Percentiles rank a stretch among this genome's conserved stretches.
Conservation (phyloP, 176 grass and related monocot species). For the Avena eriantha region DNA sequence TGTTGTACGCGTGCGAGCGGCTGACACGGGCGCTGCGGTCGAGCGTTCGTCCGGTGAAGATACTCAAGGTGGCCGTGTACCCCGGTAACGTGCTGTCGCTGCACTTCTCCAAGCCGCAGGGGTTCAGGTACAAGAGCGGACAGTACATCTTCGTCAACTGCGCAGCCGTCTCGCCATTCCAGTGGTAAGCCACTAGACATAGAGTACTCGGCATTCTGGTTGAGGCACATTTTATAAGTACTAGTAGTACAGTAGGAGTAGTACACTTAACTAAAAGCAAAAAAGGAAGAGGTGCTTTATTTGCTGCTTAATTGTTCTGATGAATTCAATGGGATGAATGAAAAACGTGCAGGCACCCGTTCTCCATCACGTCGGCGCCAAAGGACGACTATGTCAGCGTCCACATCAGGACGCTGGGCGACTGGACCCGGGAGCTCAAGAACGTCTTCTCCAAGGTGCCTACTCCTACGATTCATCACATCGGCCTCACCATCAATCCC, state of each 20-base stretch:
- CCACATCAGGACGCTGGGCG: slow-evolving; percentile 87
- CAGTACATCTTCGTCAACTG: slow-evolving; percentile 99
- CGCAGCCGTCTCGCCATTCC: slow-evolving; percentile 88
- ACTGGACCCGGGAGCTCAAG: slow-evolving; percentile 96
- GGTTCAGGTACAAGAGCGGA: slow-evolving; percentile 78
- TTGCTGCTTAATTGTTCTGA: not conserved
- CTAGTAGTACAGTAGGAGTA: too few species aligned
- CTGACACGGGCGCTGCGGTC: slow-evolving; percentile 68
- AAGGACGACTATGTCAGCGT: slow-evolving; percentile 87
- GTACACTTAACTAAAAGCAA: too few species aligned
- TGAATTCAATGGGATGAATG: not conserved
- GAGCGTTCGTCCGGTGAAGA: slow-evolving; percentile 81
- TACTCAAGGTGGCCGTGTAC: slow-evolving; percentile 88
- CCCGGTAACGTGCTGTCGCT: slow-evolving; percentile 77
- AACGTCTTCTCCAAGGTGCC: slow-evolving; percentile 77
- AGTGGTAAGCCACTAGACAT: slow-evolving; percentile 49
- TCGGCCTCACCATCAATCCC: not conserved
- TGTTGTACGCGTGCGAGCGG: slow-evolving; percentile 70
- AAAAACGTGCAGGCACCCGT: slow-evolving; percentile 72
- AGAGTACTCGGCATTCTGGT: too few species aligned
- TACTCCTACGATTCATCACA: not conserved
- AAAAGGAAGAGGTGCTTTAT: not conserved
- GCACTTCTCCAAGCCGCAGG: slow-evolving; percentile 84
- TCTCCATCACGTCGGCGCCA: slow-evolving; percentile 95
- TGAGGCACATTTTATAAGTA: too few species aligned